Evolutionary conservation across 306 rosid genomes (phyloP).

Genomic region (Potentilla sterilis): DNA sequence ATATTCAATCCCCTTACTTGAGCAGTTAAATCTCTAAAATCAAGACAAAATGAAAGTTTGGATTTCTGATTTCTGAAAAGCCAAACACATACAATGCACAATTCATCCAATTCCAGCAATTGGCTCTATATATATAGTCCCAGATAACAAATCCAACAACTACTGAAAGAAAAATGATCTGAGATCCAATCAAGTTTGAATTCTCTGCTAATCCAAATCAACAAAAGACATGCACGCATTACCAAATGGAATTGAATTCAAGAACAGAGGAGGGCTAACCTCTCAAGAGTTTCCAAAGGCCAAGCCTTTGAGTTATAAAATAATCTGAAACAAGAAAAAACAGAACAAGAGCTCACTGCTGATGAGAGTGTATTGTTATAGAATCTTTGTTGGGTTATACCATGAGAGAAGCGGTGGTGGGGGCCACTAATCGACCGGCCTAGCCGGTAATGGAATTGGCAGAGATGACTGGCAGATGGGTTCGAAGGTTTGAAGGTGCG

Average conservation of each 20-base stretch:
- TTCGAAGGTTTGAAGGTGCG: not conserved
- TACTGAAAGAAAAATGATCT: not conserved
- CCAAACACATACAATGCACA: not conserved
- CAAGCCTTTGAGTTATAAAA: not conserved
- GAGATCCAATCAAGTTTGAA: conserved; percentile 14
- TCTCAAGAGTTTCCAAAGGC: conserved; percentile 2
- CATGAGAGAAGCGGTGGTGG: conserved; percentile 17
- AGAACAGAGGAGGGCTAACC: conserved; percentile 13
- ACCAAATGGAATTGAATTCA: not conserved
- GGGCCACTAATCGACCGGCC: conserved; percentile 6
- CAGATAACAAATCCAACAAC: conserved; percentile 4
- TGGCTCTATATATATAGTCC: not conserved
- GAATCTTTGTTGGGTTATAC: conserved; percentile 9
- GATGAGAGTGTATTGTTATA: not conserved
- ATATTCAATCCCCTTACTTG: not conserved
- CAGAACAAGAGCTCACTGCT: not conserved
- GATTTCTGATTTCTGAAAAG: not conserved
- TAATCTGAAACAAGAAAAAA: not conserved
- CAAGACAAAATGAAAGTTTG: not conserved
- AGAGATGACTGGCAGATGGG: conserved; percentile 12
- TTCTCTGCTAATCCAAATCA: not conserved
- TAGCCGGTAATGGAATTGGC: not conserved
- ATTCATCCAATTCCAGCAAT: not conserved
- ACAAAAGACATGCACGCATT: conserved; percentile 12
- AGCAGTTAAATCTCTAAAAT: not conserved